These are phyloP conservation scores for Paecilomyces variotii DNA, from an alignment of 2,329 filamentous ascomycete genomes.

Conservation along the genomic window DNA sequence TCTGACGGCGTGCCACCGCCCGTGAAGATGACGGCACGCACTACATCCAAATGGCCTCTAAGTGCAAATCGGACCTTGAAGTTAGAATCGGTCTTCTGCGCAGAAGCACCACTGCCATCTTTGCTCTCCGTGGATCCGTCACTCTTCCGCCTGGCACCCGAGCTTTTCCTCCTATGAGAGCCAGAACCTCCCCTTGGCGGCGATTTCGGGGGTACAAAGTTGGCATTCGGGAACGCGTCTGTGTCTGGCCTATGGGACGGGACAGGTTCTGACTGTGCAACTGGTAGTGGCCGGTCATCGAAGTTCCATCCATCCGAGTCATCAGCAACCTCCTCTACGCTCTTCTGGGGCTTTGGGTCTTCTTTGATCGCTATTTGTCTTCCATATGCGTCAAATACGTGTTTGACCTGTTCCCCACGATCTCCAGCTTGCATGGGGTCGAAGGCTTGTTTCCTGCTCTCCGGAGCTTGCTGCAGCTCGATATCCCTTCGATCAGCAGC, in stretches of 20 bases:
- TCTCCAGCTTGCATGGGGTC: constrained; percentile 42
- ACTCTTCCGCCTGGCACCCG: constrained; percentile 59
- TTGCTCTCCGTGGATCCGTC: constrained; percentile 58
- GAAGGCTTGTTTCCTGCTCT: constrained; percentile 42
- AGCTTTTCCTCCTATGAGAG: constrained; percentile 72
- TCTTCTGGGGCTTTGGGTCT: constrained; percentile 34
- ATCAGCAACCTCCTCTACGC: constrained; percentile 36
- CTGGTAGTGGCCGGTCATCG: constrained; percentile 61
- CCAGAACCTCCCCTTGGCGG: constrained; percentile 58
- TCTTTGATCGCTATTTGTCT: constrained; percentile 41
- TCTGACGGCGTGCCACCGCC: constrained; percentile 92
- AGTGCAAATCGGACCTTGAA: constrained; percentile 93
- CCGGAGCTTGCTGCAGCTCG: constrained; percentile 41
- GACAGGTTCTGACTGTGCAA: constrained; percentile 33
- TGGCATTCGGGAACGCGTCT: constrained; percentile 77
- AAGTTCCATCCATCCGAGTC: constrained; percentile 87
- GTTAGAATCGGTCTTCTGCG: constrained; percentile 58
- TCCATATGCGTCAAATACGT: constrained; percentile 52
- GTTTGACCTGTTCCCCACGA: constrained; percentile 49
- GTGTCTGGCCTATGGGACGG: constrained; percentile 67
- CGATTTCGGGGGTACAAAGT: constrained; percentile 69
- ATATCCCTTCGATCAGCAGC: constrained; percentile 32
- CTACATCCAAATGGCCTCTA: constrained; percentile 85
- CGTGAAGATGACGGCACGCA: constrained; percentile 91
- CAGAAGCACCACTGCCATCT: constrained; percentile 31